Evolutionary conservation across 208 protist species (phyloP).

Genomic region (Trypanosoma theileri): DNA sequence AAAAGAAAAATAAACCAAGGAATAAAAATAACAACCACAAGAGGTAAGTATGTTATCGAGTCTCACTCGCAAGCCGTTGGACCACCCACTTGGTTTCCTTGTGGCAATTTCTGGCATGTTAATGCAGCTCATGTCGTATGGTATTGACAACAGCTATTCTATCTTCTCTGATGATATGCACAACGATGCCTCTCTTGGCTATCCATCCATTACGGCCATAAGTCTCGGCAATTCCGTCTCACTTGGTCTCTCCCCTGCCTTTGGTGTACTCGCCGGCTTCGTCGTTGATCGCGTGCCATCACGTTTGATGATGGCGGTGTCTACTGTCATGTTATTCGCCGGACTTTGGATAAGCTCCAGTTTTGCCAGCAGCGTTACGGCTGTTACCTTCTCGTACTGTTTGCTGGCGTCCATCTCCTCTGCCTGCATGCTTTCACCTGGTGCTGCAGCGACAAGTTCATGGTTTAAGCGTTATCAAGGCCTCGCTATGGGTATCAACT

Average conservation of each 20-base stretch:
- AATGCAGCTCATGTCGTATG: constrained; percentile 86
- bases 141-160: constrained; percentile 84
- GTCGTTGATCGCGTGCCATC: constrained; percentile 73
- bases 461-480: constrained; percentile 65
- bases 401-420: constrained; percentile 69
- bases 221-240: constrained; percentile 81
- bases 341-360: constrained; percentile 64
- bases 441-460: constrained; percentile 63
- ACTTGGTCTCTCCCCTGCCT: constrained; percentile 67
- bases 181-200: constrained; percentile 61
- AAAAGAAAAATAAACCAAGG: not conserved
- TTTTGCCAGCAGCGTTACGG: constrained; percentile 55
- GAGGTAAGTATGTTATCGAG: constrained; percentile 8
- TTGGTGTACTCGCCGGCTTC: constrained; percentile 74
- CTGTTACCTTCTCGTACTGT: constrained; percentile 69
- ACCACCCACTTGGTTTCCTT: constrained; percentile 75
- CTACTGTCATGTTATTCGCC: constrained; percentile 53
- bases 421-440: constrained; percentile 77
- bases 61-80: constrained; percentile 42
- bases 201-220: constrained; percentile 60
- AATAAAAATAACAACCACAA: not conserved
- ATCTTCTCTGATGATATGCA: constrained; percentile 78
- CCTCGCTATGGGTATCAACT: constrained; percentile 78
- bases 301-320: constrained; percentile 64
- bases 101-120: constrained; percentile 75